These are phyloP conservation scores for Saxophila tyrrhenica DNA, from an alignment of 495 filamentous ascomycete genomes.

Conservation along the genomic window DNA sequence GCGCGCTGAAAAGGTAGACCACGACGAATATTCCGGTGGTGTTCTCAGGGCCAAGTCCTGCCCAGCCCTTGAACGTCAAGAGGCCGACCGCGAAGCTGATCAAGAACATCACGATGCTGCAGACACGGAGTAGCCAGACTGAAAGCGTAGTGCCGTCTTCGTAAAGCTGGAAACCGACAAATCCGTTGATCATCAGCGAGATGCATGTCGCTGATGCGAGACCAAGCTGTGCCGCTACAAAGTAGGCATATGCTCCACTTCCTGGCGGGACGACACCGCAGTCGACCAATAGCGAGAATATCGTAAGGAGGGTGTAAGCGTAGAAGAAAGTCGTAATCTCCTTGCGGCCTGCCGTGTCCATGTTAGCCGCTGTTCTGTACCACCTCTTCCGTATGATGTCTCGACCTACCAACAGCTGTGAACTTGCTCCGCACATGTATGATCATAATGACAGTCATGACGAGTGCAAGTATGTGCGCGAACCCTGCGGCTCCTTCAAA, in stretches of 20 bases:
- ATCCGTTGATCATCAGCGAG: constrained; percentile 89
- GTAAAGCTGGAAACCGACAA: constrained; percentile 97
- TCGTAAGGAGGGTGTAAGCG: constrained; percentile 80
- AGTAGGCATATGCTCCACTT: constrained; percentile 74
- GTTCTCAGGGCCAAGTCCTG: constrained; percentile 70
- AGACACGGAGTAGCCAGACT: constrained; percentile 79
- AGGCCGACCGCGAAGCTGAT: constrained; percentile 79
- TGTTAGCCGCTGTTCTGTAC: neutral
- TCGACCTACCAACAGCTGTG: constrained; percentile 83
- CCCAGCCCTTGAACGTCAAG: constrained; percentile 87
- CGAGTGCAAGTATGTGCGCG: constrained; percentile 81
- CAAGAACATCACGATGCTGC: constrained; percentile 69
- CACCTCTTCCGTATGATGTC: neutral
- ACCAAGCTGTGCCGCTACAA: constrained; percentile 80
- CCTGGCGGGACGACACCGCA: constrained; percentile 82
- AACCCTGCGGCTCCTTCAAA: constrained; percentile 88
- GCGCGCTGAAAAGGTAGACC: constrained; percentile 79
- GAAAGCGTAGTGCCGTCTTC: constrained; percentile 95
- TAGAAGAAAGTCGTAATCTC: constrained; percentile 98
- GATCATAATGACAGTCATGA: constrained; percentile 94
- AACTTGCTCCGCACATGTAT: constrained; percentile 95
- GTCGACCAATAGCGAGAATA: constrained; percentile 82
- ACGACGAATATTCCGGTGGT: constrained; percentile 86
- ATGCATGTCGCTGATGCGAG: constrained; percentile 80
- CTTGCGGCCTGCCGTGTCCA: constrained; percentile 61